Conservation (phyloP, 2,329 filamentous ascomycete species). For the Ilyonectria robusta region DNA sequence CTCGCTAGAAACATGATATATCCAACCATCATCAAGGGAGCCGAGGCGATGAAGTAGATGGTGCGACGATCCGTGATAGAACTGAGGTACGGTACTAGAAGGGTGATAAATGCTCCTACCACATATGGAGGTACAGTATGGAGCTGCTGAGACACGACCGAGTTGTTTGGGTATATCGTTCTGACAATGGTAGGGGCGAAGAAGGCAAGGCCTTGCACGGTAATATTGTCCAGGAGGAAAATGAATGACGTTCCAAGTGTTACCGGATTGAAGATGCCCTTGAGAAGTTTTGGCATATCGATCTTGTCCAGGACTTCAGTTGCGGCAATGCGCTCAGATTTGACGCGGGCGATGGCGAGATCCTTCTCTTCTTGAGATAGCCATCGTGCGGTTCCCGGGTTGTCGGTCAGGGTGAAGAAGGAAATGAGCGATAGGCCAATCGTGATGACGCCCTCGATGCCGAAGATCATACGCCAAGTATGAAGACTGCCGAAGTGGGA, state of each 20-base stretch:
- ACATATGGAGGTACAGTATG: not conserved
- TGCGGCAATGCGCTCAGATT: conserved; percentile 68
- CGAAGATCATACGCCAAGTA: conserved; percentile 80
- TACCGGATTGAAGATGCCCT: conserved; percentile 76
- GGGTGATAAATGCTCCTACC: not conserved
- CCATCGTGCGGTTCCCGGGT: conserved; percentile 77
- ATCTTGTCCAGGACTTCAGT: conserved; percentile 71
- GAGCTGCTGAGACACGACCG: not conserved
- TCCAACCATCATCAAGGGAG: not conserved
- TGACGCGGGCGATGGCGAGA: conserved; percentile 73
- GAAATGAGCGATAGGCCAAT: conserved; percentile 66
- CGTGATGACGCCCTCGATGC: conserved; percentile 77
- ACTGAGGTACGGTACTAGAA: not conserved
- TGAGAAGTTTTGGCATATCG: conserved; percentile 70
- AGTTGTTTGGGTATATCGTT: conserved; percentile 73
- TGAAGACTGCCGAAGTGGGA: conserved; percentile 68
- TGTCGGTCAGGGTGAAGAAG: conserved; percentile 76
- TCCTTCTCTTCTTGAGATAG: conserved; percentile 74
- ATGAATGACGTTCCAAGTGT: conserved; percentile 65
- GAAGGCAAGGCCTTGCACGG: conserved; percentile 80
- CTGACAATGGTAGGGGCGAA: conserved; percentile 80
- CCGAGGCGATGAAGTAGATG: not conserved
- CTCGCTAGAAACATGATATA: not conserved
- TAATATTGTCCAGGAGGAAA: conserved; percentile 78
- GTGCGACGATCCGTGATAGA: not conserved